A percentile compares a stretch with the other conserved stretches of the same genome.
phyloP scores from a whole-genome alignment of 768 basidiomycete species.

The Suillus americanus region DNA sequence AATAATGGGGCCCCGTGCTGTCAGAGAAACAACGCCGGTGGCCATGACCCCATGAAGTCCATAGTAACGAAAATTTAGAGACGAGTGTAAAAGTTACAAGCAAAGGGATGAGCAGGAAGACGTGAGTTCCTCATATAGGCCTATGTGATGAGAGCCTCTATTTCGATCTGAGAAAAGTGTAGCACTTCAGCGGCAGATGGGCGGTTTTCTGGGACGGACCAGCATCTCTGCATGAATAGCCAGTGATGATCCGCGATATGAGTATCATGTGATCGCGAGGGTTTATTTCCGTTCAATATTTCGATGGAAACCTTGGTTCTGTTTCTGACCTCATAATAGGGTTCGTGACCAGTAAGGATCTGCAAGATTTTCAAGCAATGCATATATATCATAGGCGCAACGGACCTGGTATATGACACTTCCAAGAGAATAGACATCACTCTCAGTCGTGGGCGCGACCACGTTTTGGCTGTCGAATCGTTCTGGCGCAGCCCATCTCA shows the following conservation, averaged over 20 bases:
- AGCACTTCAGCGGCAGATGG: background rate
- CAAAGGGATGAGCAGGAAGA: background rate
- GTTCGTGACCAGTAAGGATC: constrained; percentile 7
- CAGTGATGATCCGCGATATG: constrained; percentile 3
- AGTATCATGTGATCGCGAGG: background rate
- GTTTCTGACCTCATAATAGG: constrained; percentile 6
- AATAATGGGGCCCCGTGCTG: background rate
- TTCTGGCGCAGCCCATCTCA: constrained; percentile 13
- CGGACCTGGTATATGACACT: constrained; percentile 5
- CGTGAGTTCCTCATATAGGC: background rate
- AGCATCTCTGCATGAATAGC: constrained; percentile 10
- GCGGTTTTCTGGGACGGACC: background rate
- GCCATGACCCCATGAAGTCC: constrained; percentile 1
- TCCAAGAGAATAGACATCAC: constrained; percentile 10
- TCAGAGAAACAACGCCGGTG: background rate
- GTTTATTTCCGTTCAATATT: constrained; percentile 1
- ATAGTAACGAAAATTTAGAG: no score
- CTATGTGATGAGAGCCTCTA: background rate
- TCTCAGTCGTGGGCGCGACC: background rate
- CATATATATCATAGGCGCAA: background rate
- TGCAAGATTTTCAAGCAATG: background rate
- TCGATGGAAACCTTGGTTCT: background rate
- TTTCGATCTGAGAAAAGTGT: background rate
- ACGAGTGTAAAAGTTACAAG: background rate
- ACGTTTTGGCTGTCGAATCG: background rate